A percentile compares a stretch with the other conserved stretches of the same genome.
Evolutionary conservation across 2,329 filamentous ascomycete species (phyloP).

Genomic region (Ceratocystiopsis minuta): DNA sequence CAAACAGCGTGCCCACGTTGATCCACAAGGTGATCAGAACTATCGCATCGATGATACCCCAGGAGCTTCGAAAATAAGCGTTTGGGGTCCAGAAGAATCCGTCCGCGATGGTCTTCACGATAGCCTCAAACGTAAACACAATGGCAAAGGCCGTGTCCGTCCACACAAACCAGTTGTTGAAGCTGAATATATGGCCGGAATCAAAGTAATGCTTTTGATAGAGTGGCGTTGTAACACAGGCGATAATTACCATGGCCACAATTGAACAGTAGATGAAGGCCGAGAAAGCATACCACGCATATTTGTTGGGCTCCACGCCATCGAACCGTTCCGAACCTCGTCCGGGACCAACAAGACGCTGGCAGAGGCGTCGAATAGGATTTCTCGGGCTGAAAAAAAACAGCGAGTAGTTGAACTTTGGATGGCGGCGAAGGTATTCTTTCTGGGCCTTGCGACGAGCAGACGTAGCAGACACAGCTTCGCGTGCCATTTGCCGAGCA

Average conservation of each 20-base stretch:
- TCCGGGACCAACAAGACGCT: slow-evolving; percentile 78
- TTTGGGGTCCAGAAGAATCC: slow-evolving; percentile 95
- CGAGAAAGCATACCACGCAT: slow-evolving; percentile 84
- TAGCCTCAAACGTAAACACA: slow-evolving; percentile 69
- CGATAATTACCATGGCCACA: slow-evolving; percentile 92
- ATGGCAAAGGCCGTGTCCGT: slow-evolving; percentile 78
- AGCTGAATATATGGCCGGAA: slow-evolving; percentile 34
- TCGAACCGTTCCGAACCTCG: slow-evolving; percentile 75
- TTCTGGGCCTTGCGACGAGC: slow-evolving; percentile 74
- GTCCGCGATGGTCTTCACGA: slow-evolving; percentile 88
- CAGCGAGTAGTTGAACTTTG: slow-evolving; percentile 80
- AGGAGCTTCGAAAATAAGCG: slow-evolving; percentile 88
- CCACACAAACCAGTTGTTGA: slow-evolving; percentile 85
- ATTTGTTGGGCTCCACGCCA: slow-evolving; percentile 73
- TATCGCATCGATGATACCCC: slow-evolving; percentile 87
- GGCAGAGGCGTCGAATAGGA: slow-evolving; percentile 63
- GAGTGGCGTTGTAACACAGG: slow-evolving; percentile 82
- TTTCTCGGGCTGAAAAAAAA: slow-evolving; percentile 72
- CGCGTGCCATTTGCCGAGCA: slow-evolving; percentile 71
- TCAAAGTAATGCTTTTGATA: slow-evolving; percentile 81
- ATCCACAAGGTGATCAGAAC: slow-evolving; percentile 91
- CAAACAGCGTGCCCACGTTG: slow-evolving; percentile 70
- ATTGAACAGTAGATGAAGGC: slow-evolving; percentile 88
- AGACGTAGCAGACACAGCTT: slow-evolving; percentile 70
- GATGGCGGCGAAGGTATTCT: slow-evolving; percentile 74